phyloP scores from a whole-genome alignment of 1,284 basidiomycete species.

The Grifola frondosa region DNA sequence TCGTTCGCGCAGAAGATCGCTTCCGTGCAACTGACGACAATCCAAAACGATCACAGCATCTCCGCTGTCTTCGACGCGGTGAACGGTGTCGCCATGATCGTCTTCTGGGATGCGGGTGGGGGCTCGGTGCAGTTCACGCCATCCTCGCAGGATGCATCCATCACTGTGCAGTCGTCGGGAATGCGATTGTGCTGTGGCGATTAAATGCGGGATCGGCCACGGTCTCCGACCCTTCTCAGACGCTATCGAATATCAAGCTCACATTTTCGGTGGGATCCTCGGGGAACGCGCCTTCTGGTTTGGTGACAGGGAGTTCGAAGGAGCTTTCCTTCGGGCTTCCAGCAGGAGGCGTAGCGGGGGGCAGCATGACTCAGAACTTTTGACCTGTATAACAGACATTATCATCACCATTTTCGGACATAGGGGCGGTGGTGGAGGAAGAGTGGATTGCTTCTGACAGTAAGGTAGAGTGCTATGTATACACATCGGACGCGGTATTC shows the following conservation, averaged over 20 bases:
- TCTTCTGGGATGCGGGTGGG: conserved; percentile 37
- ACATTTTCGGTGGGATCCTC: conserved; percentile 30
- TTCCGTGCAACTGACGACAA: conserved; percentile 31
- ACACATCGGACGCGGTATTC: no score
- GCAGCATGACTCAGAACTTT: conserved; percentile 37
- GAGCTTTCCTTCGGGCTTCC: conserved; percentile 31
- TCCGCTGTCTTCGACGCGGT: conserved; percentile 35
- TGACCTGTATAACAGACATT: no score
- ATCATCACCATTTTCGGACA: no score
- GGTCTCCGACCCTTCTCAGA: conserved; percentile 59
- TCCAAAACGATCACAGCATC: conserved; percentile 37
- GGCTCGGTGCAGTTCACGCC: conserved; percentile 24
- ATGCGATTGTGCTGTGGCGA: conserved; percentile 45
- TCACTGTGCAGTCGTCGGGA: conserved; percentile 42
- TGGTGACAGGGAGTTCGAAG: conserved; percentile 31
- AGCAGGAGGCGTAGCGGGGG: conserved; percentile 38
- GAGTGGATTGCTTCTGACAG: no score
- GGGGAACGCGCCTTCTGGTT: no score
- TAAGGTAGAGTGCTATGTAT: no score
- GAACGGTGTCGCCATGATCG: conserved; percentile 29
- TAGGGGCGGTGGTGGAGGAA: no score
- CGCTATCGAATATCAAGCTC: conserved; percentile 30
- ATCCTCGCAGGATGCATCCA: conserved; percentile 21
- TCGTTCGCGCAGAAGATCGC: conserved; percentile 32
- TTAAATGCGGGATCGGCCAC: conserved; percentile 43